phyloP scores from a whole-genome alignment of 1,284 basidiomycete genomes.

The Hypsizygus ulmarius region DNA sequence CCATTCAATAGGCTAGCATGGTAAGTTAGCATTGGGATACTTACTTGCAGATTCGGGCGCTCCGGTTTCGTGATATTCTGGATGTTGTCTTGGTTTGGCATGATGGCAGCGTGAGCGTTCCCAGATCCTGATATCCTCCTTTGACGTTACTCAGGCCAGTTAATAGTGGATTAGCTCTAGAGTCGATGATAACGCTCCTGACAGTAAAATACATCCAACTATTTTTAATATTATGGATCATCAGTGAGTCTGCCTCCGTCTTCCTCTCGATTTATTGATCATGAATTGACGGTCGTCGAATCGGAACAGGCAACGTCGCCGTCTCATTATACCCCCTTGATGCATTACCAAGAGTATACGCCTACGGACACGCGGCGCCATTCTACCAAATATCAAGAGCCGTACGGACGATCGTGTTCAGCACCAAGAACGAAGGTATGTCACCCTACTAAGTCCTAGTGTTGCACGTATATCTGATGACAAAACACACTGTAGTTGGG shows the following conservation, averaged over 20 bases:
- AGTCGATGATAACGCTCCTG: conserved; percentile 56
- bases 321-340: conserved; percentile 64
- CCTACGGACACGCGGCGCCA: conserved; percentile 64
- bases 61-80: conserved; percentile 72
- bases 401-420: conserved; percentile 63
- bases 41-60: conserved; percentile 39
- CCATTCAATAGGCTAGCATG: background rate
- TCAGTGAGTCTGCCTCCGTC: conserved; percentile 40
- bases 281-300: background rate
- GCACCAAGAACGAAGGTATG: conserved; percentile 60
- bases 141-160: background rate
- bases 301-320: conserved; percentile 57
- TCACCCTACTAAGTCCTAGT: too few relatives aligned
- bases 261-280: conserved; percentile 10
- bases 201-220: conserved; percentile 51
- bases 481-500: conserved; percentile 50
- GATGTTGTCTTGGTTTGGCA: conserved; percentile 64
- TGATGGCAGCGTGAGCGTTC: conserved; percentile 46
- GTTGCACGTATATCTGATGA: too few relatives aligned
- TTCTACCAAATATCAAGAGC: conserved; percentile 67
- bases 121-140: background rate
- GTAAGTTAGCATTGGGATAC: background rate
- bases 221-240: conserved; percentile 66
- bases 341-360: conserved; percentile 59
- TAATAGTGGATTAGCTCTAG: conserved; percentile 54